Percentiles rank a stretch among this genome's conserved stretches.
Conservation (phyloP, 345 rosid species). For the Garcia nutans region DNA sequence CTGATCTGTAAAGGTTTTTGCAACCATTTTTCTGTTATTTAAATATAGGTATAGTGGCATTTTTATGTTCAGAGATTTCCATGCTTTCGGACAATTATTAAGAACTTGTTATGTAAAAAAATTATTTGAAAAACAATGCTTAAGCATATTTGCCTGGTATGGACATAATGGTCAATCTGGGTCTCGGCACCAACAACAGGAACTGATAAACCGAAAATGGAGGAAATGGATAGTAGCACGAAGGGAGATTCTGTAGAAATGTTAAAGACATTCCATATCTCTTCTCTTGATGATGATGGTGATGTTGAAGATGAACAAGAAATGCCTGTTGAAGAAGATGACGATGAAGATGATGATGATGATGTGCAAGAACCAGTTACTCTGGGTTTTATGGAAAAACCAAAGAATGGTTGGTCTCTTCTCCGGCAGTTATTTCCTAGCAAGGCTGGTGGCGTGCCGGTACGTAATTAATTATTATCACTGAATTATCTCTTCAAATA, state of each 20-base stretch:
- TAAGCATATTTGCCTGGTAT: too few relatives aligned
- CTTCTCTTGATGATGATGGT: slow-evolving; percentile 50
- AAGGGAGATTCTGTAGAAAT: slow-evolving; percentile 45
- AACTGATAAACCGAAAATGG: not conserved
- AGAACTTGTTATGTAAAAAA: too few relatives aligned
- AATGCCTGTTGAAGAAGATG: slow-evolving; percentile 42
- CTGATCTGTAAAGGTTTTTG: too few relatives aligned
- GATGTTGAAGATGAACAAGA: slow-evolving; percentile 36
- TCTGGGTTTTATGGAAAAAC: slow-evolving; percentile 72
- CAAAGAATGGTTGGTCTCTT: slow-evolving; percentile 53
- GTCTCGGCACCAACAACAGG: not conserved
- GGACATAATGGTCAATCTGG: too few relatives aligned
- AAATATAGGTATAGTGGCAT: too few relatives aligned
- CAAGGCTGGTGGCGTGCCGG: slow-evolving; percentile 90
- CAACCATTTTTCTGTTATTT: too few relatives aligned
- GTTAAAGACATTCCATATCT: slow-evolving; percentile 58
- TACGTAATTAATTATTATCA: slow-evolving; percentile 15
- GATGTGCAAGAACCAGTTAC: slow-evolving; percentile 57
- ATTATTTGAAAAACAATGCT: too few relatives aligned
- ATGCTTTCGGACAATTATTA: too few relatives aligned
- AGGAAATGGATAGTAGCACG: not conserved
- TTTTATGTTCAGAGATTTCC: too few relatives aligned
- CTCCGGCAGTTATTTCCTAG: slow-evolving; percentile 79
- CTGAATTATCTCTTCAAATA: not conserved
- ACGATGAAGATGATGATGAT: slow-evolving; percentile 59